Evolutionary conservation across 176 grass and related monocot species (phyloP).

Genomic region (Pontederia paniculata): DNA sequence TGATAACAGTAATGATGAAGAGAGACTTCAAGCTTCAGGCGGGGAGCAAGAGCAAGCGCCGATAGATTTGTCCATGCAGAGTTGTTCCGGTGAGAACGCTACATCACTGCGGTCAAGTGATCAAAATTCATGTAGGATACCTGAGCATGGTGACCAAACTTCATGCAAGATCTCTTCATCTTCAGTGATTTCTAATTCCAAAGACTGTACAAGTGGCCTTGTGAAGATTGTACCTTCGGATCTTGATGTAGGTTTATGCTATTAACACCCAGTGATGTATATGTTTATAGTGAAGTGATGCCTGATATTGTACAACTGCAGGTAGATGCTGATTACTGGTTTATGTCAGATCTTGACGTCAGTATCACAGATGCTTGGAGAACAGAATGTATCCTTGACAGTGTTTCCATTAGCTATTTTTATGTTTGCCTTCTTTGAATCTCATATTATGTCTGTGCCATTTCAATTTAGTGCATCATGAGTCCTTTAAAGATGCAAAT

Average conservation of each 20-base stretch:
- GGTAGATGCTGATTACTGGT: slow-evolving; percentile 82
- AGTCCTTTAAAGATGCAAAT: too few species aligned
- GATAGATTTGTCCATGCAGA: slow-evolving; percentile 12
- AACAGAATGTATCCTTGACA: slow-evolving; percentile 30
- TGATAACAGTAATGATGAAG: slow-evolving; percentile 37
- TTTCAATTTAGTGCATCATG: too few species aligned
- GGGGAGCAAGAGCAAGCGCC: slow-evolving; percentile 10
- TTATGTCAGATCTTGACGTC: slow-evolving; percentile 36
- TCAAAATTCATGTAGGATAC: slow-evolving; percentile 22
- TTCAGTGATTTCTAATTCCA: slow-evolving; percentile 30
- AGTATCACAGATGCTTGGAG: slow-evolving; percentile 63
- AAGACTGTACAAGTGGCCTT: slow-evolving; percentile 39
- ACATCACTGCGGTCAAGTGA: slow-evolving; percentile 21
- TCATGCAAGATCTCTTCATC: slow-evolving; percentile 21
- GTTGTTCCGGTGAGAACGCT: slow-evolving; percentile 11
- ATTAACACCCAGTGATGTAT: neutral
- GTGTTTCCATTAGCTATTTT: too few species aligned
- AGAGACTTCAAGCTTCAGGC: slow-evolving; percentile 5
- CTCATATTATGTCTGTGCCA: too few species aligned
- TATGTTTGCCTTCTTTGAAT: too few species aligned
- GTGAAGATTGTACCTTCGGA: slow-evolving; percentile 59
- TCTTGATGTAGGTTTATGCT: slow-evolving; percentile 31
- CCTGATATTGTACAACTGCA: slow-evolving; percentile 34
- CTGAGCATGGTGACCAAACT: slow-evolving; percentile 20
- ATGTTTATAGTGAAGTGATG: neutral